Evolutionary conservation across 306 rosid species (phyloP), one percentile per base, ranked within the genome.

Genomic region (Senna tora): DNA sequence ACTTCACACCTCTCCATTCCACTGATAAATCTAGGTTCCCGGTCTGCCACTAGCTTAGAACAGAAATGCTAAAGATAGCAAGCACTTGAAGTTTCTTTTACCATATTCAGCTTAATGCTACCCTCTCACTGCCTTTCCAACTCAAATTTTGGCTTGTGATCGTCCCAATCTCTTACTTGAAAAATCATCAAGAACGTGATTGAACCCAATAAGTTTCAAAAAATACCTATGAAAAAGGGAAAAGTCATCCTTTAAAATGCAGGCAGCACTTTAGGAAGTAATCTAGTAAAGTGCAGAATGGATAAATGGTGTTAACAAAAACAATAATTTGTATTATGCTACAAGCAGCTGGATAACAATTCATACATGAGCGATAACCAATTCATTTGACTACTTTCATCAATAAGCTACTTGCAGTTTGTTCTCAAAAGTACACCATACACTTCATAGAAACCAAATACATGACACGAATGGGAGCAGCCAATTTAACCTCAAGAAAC

Each of bases 171-270:
- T 2, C 57, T 25, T 25, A 25, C 30, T 61, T 30, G 9, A 15
- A 16, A 56, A 78, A 45, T 55, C 39, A 33, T 9, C 9, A 41
- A 65, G 50, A 57, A 47, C 49, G 30, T 22, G 38, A 12, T 33
- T 7, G 9, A 64, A 42, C 36, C 11, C 10, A 8, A 42, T 21
- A 64, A 9, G 14, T 53, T 13, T 45, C 1, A 15, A 63, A 32
- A 20, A 41, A 6, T 9, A 43, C 10, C 25, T 13, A 25, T 11
- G n/a, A 22, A 65, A 2, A 10, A 28, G 70, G 8, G 17, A 19
- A 36, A 60, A 34, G 34, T 8, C 7, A 60, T 60, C 15, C 46
- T 9, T 36, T 36, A 60, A 16, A 60, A 33, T 28, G 21, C 39
- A 14, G 7, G 64, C 36, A 7, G 5, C 41, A 32, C 21, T 28